These are phyloP conservation scores for Metschnikowia baotianmanensis DNA, from an alignment of 805 yeast genomes.

Conservation along the genomic window DNA sequence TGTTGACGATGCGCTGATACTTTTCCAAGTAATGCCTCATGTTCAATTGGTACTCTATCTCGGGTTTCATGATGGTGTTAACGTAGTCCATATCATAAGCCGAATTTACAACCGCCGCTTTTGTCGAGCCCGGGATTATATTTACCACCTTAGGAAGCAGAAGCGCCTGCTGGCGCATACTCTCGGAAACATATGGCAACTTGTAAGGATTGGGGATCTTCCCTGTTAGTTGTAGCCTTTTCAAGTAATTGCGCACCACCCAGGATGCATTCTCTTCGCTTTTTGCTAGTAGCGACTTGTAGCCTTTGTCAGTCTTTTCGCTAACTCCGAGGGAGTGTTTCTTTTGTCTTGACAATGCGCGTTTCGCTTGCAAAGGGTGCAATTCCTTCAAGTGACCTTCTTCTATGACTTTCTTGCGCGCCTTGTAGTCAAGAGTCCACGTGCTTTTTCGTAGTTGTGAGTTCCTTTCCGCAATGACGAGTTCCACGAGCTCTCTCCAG, in stretches of 20 bases:
- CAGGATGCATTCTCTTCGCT: conserved; percentile 17
- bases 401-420: conserved; percentile 12
- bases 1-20: conserved; percentile 23
- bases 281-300: conserved; percentile 14
- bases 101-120: conserved; percentile 16
- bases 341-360: conserved; percentile 8
- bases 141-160: conserved; percentile 10
- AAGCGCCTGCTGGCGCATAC: conserved; percentile 11
- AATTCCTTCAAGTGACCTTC: conserved; percentile 9
- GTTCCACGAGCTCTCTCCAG: conserved; percentile 16
- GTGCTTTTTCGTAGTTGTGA: conserved; percentile 12
- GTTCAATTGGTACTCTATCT: conserved; percentile 34
- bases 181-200: conserved; percentile 27
- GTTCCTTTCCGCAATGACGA: conserved; percentile 17
- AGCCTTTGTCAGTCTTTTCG: conserved; percentile 10
- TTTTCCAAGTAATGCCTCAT: conserved; percentile 22
- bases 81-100: conserved; percentile 36
- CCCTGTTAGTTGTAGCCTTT: conserved; percentile 24
- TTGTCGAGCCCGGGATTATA: conserved; percentile 27
- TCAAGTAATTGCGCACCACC: conserved; percentile 29
- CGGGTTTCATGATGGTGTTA: conserved; percentile 32
- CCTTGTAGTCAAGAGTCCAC: conserved; percentile 21
- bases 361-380: conserved; percentile 13
- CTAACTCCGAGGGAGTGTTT: neutral
- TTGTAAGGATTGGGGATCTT: conserved; percentile 33